These are phyloP conservation scores for Emericellopsis terricola DNA, from an alignment of 495 filamentous ascomycete genomes.

Conservation along the genomic window DNA sequence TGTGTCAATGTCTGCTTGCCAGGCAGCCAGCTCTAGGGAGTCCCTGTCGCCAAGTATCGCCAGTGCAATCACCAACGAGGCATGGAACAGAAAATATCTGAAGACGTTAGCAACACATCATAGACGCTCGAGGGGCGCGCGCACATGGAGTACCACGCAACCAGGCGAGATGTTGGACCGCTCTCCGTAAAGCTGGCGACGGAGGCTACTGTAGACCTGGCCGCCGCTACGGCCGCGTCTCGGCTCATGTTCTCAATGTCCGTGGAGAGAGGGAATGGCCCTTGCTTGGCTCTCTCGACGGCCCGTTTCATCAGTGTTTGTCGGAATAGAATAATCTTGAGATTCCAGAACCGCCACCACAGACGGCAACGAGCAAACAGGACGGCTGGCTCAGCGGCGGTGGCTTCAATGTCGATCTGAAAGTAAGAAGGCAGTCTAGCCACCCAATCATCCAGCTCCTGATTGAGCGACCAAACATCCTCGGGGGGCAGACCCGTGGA, in stretches of 20 bases:
- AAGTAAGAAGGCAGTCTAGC: neutral
- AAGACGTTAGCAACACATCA: neutral
- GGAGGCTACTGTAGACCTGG: neutral
- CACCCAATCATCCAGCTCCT: slow-evolving; percentile 1
- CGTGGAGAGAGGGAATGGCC: too few species aligned
- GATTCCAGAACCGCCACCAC: slow-evolving; percentile 3
- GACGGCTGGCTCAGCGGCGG: neutral
- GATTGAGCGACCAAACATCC: neutral
- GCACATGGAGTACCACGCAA: slow-evolving; percentile 4
- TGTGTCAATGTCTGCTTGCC: slow-evolving; percentile 1
- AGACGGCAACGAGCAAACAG: slow-evolving; percentile 1
- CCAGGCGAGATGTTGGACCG: neutral
- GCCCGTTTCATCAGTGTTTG: neutral
- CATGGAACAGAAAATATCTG: slow-evolving; percentile 5
- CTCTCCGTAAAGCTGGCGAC: neutral
- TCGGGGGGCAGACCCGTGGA: neutral
- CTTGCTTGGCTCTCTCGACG: neutral
- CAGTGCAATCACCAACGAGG: slow-evolving; percentile 1
- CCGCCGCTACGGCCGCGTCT: neutral
- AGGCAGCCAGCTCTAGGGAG: neutral
- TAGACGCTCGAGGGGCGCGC: neutral
- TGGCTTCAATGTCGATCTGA: neutral
- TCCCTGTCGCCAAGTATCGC: neutral
- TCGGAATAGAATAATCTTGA: neutral
- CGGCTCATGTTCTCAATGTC: neutral